phyloP scores from a whole-genome alignment of 495 filamentous ascomycete species.

The Xylaria curta region DNA sequence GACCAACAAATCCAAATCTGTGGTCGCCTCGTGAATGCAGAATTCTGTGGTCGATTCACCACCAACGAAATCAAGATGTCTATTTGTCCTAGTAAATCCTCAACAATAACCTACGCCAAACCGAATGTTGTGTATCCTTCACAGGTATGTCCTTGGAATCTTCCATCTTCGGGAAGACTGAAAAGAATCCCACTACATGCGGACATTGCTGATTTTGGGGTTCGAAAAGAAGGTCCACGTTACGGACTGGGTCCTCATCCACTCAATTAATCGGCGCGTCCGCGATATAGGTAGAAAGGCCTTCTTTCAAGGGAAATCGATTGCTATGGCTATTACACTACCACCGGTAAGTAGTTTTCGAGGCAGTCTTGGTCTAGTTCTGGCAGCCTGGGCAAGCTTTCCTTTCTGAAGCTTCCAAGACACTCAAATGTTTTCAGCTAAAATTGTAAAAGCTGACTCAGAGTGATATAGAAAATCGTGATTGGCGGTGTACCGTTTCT shows the following conservation, averaged over 20 bases:
- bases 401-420: neutral
- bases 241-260: constrained; percentile 8
- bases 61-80: neutral
- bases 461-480: neutral
- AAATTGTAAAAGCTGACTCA: neutral
- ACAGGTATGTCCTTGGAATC: neutral
- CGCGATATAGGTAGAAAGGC: constrained; percentile 3
- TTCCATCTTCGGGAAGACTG: neutral
- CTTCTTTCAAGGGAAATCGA: neutral
- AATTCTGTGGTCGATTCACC: neutral
- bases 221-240: neutral
- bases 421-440: neutral
- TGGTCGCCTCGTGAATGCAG: neutral
- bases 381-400: neutral
- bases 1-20: neutral
- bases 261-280: neutral
- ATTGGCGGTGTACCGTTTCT: neutral
- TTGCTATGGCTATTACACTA: neutral
- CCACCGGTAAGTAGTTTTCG: neutral
- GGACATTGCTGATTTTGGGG: neutral
- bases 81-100: neutral
- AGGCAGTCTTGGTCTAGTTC: neutral
- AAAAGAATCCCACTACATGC: neutral
- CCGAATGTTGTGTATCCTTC: neutral
- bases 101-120: neutral